Evolutionary conservation across 1,139 yeast species (phyloP).

Genomic region (Arxiozyma telluris): DNA sequence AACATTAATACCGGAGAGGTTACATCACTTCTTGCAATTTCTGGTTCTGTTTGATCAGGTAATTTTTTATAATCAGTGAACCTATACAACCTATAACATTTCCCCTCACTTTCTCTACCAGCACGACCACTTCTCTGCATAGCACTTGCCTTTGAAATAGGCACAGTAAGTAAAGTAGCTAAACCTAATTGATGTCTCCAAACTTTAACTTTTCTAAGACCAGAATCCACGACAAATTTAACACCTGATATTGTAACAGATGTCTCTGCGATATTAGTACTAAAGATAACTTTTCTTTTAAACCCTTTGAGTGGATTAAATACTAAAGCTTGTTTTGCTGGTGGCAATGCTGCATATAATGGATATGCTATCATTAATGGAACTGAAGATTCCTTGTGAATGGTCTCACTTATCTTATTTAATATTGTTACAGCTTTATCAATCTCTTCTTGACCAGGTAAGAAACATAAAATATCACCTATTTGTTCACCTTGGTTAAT

Average conservation of each 20-base stretch:
- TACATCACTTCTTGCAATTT: conserved; percentile 78
- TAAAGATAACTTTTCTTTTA: conserved; percentile 68
- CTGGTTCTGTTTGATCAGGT: conserved; percentile 82
- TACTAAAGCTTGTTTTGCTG: conserved; percentile 68
- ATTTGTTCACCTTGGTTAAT: conserved; percentile 67
- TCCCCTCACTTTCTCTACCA: conserved; percentile 92
- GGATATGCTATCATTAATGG: conserved; percentile 75
- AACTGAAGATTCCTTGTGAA: conserved; percentile 53
- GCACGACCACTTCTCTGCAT: conserved; percentile 97
- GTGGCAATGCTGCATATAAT: conserved; percentile 86
- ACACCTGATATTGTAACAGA: conserved; percentile 94
- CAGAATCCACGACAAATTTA: conserved; percentile 87
- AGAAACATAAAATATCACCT: conserved; percentile 84
- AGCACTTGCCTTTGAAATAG: conserved; percentile 91
- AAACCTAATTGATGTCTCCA: conserved; percentile 91
- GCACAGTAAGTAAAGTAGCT: conserved; percentile 81
- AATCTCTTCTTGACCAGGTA: conserved; percentile 97
- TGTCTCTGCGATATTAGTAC: conserved; percentile 96
- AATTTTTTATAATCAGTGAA: conserved; percentile 58
- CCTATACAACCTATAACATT: conserved; percentile 74
- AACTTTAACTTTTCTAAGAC: conserved; percentile 83
- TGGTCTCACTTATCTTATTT: conserved; percentile 49
- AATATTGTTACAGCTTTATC: conserved; percentile 70
- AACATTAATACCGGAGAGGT: conserved; percentile 75
- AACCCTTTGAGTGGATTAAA: conserved; percentile 50